Base-by-base conservation (phyloP, 768 basidiomycete species). In the Suillus bovinus region DNA sequence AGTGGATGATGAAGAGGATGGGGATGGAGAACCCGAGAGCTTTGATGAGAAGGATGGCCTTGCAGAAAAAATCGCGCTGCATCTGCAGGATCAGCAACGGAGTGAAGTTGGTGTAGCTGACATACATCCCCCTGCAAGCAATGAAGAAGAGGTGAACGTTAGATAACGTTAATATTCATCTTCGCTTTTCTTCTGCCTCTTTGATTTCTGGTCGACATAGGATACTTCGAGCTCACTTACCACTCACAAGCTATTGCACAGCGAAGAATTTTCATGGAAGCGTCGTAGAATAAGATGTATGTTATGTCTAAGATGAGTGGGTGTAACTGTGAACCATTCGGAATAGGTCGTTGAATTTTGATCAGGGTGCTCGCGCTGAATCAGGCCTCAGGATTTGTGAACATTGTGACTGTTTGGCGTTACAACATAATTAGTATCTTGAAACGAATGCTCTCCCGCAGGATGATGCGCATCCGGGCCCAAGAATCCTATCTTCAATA, bases 31-130 rank as follows among this genome's bases (percentile, higher is more conserved):
- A 20, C 38, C 24, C 24, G 63, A 64, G 50, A 69, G 67, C 52
- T 70, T 80, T 59, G 76, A 82, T 62, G 85, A 86, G 69, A 85
- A 86, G 66, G 67, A 77, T 60, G 76, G 67, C 11, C 57, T 80
- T 49, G 94, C 71, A 31, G 72, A 74, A 55, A 74, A 72, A 63
- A 70, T 74, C 64, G 74, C 74, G 0, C 67, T 74, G 39, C 69
- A 75, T 61, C 67, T 56, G 38, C 38, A 56, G 38, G 24, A 34
- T 24, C 55, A 56, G 17, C 24, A 20, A 38, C 36, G 17, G 55
- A 39, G 9, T 6, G 47, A 49, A 27, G 36, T 27, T 56, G 17
- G 5, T 55, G 54, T 38, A 5, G 24, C 36, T 27, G 36, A 39
- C 9, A 24, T 56, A 38, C 24, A 27, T 27, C 24, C 55, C 17